These are phyloP conservation scores for Zalerion maritima DNA, from an alignment of 495 filamentous ascomycete genomes.

Conservation along the genomic window DNA sequence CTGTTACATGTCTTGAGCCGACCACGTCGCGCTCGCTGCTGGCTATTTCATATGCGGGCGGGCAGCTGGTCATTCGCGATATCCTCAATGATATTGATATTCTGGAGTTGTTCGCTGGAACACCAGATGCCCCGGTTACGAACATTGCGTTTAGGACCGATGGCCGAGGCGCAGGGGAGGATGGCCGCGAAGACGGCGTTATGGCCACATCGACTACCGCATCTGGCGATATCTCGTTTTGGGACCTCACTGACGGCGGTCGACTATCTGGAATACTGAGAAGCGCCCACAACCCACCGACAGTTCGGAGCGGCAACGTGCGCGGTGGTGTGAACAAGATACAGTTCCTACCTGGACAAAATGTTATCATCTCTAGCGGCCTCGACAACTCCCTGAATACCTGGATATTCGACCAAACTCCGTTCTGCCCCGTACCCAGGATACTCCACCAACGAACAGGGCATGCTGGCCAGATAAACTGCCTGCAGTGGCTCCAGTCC, in stretches of 20 bases:
- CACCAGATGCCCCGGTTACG: slow-evolving; percentile 44
- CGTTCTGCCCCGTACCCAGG: slow-evolving; percentile 70
- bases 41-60: slow-evolving; percentile 71
- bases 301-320: slow-evolving; percentile 23
- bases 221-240: slow-evolving; percentile 80
- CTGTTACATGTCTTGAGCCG: slow-evolving; percentile 71
- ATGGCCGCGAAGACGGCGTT: slow-evolving; percentile 63
- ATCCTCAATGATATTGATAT: slow-evolving; percentile 57
- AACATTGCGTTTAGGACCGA: slow-evolving; percentile 87
- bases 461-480: slow-evolving; percentile 71
- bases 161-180: slow-evolving; percentile 75
- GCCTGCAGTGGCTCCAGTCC: slow-evolving; percentile 66
- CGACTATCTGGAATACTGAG: slow-evolving; percentile 68
- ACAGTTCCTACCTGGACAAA: slow-evolving; percentile 85
- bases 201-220: slow-evolving; percentile 66
- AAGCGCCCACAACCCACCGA: slow-evolving; percentile 67
- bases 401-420: slow-evolving; percentile 86
- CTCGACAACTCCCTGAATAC: slow-evolving; percentile 86
- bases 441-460: slow-evolving; percentile 73
- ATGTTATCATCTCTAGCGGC: slow-evolving; percentile 76
- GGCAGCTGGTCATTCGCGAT: slow-evolving; percentile 65
- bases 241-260: slow-evolving; percentile 85
- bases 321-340: slow-evolving; percentile 55
- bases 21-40: slow-evolving; percentile 73
- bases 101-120: slow-evolving; percentile 47